Evolutionary conservation across 2,329 filamentous ascomycete species (phyloP), one percentile per base, ranked within the genome.

Genomic region (Fusarium buxicola): DNA sequence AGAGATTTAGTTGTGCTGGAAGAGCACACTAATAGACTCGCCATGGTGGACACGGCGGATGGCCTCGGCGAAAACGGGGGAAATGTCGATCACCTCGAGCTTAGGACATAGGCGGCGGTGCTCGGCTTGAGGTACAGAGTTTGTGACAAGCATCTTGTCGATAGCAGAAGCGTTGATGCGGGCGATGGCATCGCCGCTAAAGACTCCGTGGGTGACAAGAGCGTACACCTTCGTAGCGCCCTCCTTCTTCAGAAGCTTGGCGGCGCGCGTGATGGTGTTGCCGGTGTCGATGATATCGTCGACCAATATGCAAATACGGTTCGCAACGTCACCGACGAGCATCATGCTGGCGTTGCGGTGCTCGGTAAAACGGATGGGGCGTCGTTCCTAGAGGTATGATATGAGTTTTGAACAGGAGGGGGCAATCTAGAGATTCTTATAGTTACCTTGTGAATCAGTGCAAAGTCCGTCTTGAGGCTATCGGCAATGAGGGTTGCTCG

Each of bases 41-140:
- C 95, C 95, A 77, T 98, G 94, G 78, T 99, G 95, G 57, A 98
- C 94, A 63, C 95, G 88, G 63, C 95, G 91, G 69, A 98, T 97
- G 46, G 95, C 92, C 84, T 98, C 94, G 58, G 92, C 94, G 75
- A 98, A 97, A 56, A 97, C 89, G 68, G 92, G 89, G 50, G 92
- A 92, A 59, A 98, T 77, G 73, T 98, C 94, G 61, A 99, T 81
- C 45, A 97, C 91, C 76, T 97, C 93, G 47, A 99, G 82, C 81
- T 98, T 98, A 34, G 91, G 86, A 74, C 94, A 97, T 46, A 88
- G 77, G 44, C 88, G 80, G 73, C 87, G 82, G 78, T 98, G 91
- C 67, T 96, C 91, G 30, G 88, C 82, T 77, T 98, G 95, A 40
- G 94, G 92, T 13, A 98, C 93, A 24, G 91, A 96, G 79, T 98